Base-by-base conservation (phyloP, 2,329 filamentous ascomycete species). In the Setomelanomma holmii region DNA sequence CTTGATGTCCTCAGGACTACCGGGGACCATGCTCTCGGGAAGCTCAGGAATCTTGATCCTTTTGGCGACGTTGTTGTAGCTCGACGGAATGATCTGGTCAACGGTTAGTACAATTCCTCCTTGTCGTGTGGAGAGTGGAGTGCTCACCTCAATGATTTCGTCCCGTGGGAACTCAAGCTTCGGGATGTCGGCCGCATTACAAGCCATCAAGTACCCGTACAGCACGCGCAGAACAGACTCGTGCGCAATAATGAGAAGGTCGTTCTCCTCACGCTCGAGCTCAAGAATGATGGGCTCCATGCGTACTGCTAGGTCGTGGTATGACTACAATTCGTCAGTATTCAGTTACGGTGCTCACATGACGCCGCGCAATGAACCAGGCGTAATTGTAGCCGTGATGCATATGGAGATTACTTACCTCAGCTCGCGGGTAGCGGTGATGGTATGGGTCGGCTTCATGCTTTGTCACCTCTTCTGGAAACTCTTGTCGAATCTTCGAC, bases 141-240 rank as follows among this genome's bases (percentile, higher is more conserved):
- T 33, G 17, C 76, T 64, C 72, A 86, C 86, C 81, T 99, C 95
- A 63, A 99, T 96, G 70, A 99, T 98, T 73, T 99, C 92, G 71
- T 99, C 89, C 38, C 95, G 89, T 4, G 95, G 95, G 68, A 99
- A 99, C 61, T 91, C 90, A 56, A 99, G 85, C 63, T 88, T 89
- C 4, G 95, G 95, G 57, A 99, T 99, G 69, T 96, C 92, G 75
- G 89, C 89, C 7, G 96, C 93, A 72, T 93, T 95, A 78, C 95
- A 98, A 64, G 96, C 95, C 95, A 99, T 99, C 34, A 99, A 82
- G 75, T 99, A 99, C 20, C 93, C 93, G 72, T 99, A 99, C 3
- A 99, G 83, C 20, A 99, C 95, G 38, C 95, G 90, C 40, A 99
- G 83, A n/a, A 99, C 95, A 45, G 91, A 96, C 75, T 99, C 95